Evolutionary conservation across 305 asterid species (phyloP), one percentile per base, ranked within the genome.

Genomic region (Solanum hybrid): DNA sequence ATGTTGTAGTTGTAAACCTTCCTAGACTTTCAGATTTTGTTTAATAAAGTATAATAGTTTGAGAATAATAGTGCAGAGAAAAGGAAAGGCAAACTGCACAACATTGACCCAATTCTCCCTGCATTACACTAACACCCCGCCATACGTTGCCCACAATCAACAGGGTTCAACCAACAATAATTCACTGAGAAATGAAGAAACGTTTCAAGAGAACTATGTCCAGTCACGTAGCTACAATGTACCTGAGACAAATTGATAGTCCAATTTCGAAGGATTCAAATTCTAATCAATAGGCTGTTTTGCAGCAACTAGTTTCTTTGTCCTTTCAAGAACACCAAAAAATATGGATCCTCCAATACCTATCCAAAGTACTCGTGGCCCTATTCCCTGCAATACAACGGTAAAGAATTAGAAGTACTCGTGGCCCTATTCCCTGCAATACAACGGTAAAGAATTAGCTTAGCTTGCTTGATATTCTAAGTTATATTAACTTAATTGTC

Each of bases 301-400:
- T 2, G 89, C 91, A 40, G 95, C 90, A 24, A 95, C 94, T 73
- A 92, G 31, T 51, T 87, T 92, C 90, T 95, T 95, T 18, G 96
- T 91, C 89, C 91, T 94, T 93, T 95, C 96, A 86, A 95, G 96
- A 42, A 94, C 95, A 78, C 95, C 94, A 69, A 95, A 95, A 90
- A 95, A 95, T 89, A 95, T 95, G 37, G 95, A 94, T 87, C 96
- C 97, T 29, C 97, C 97, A 1, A 95, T 91, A 22, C 97, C 97
- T 89, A 95, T 93, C 97, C 97, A 95, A 83, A 94, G 90, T 80
- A 95, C 95, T 89, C 96, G 90, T 20, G 96, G 93, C 5, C 97
- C 97, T 35, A 95, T 83, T 5, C 97, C 97, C 97, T 94, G 95
- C 91, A 91, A 87, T 57, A 88, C 73, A 46, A 77, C 5, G 12